Conservation (phyloP, 495 filamentous ascomycete species). For the Pyronema domesticum region DNA sequence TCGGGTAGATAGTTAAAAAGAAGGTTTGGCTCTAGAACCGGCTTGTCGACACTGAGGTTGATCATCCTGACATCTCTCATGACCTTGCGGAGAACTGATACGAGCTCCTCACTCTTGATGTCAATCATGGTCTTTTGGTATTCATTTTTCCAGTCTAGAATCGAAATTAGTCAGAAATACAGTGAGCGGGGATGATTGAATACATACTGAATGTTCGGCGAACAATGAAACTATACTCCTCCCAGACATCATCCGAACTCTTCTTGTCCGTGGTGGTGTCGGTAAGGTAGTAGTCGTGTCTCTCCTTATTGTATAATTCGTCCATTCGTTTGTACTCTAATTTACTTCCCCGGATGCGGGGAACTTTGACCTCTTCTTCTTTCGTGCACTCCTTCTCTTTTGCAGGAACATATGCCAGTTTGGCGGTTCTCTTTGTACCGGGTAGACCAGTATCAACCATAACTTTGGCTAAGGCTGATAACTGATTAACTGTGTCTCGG, state of each 20-base stretch:
- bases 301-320: constrained; percentile 22
- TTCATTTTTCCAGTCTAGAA: constrained; percentile 21
- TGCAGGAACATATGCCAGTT: background rate
- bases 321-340: constrained; percentile 22
- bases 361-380: constrained; percentile 6
- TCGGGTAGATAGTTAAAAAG: constrained; percentile 43
- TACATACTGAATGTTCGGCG: constrained; percentile 13
- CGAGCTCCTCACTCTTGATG: constrained; percentile 20
- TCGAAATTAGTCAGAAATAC: no score
- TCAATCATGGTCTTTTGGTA: constrained; percentile 22
- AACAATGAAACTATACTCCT: constrained; percentile 21
- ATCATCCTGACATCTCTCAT: constrained; percentile 18
- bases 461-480: no score
- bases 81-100: constrained; percentile 15
- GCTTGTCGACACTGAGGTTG: constrained; percentile 19
- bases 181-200: background rate
- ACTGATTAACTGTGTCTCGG: no score
- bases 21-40: constrained; percentile 54
- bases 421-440: no score
- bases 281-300: constrained; percentile 21
- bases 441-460: no score
- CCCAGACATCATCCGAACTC: constrained; percentile 21
- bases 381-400: background rate
- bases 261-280: constrained; percentile 13
- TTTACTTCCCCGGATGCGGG: constrained; percentile 18